Conservation (phyloP, 2,329 filamentous ascomycete species). For the Calonectria ilicicola region DNA sequence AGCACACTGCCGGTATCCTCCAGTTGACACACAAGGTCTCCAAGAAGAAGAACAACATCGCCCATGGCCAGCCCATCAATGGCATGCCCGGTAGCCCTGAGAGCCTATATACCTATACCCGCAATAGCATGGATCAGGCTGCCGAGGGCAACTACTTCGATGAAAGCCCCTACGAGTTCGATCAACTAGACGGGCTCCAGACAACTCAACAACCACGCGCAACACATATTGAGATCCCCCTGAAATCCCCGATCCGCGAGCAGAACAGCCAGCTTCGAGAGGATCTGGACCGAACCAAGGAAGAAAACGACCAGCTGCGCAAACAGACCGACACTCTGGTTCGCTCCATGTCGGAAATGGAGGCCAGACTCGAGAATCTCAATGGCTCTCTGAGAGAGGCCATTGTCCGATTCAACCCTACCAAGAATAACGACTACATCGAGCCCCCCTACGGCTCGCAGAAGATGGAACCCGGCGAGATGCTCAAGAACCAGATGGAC, state of each 20-base stretch:
- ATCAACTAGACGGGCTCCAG: conserved; percentile 67
- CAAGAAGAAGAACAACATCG: conserved; percentile 64
- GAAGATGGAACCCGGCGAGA: conserved; percentile 56
- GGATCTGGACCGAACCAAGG: conserved; percentile 59
- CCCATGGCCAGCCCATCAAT: conserved; percentile 55
- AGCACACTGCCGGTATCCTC: conserved; percentile 93
- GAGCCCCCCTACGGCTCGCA: conserved; percentile 53
- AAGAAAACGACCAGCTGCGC: conserved; percentile 57
- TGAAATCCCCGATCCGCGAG: conserved; percentile 67
- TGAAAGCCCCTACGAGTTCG: conserved; percentile 76
- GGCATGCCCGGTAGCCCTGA: conserved; percentile 81
- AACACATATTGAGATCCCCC: conserved; percentile 67
- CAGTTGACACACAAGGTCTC: conserved; percentile 87
- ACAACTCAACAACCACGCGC: conserved; percentile 48
- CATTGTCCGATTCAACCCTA: conserved; percentile 73
- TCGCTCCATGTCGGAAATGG: conserved; percentile 70
- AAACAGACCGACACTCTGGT: conserved; percentile 48
- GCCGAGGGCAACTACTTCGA: conserved; percentile 77
- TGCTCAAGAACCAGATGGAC: conserved; percentile 70
- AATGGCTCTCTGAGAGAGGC: conserved; percentile 76
- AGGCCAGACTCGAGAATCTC: conserved; percentile 74
- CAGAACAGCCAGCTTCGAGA: conserved; percentile 63
- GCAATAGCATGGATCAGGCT: conserved; percentile 67
- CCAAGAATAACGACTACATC: conserved; percentile 59
- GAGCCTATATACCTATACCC: conserved; percentile 77